Base-by-base conservation (phyloP, 306 rosid genomes). In the Trifolium pratense region DNA sequence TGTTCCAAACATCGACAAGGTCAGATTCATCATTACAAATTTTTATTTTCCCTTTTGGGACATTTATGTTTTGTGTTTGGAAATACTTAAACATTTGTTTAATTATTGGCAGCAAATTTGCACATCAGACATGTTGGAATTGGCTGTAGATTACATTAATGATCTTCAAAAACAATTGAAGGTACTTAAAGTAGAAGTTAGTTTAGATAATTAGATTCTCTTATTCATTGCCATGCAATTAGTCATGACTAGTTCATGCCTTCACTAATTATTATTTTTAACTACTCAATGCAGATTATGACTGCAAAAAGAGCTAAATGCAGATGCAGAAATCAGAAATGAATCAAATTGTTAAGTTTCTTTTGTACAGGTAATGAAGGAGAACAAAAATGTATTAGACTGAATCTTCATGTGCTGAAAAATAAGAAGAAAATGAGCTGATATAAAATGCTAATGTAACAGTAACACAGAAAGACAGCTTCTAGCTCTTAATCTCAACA, bases 1-100 rank as follows among this genome's bases (percentile, higher is more conserved):
- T 66, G 96, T 91, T 63, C 99, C 99, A 23, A 91, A 89, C 87
- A 91, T 89, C 91, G 97, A 94, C 74, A 94, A 94, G 97, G 99
- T 94, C 20, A 34, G 80, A 37, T 25, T 53, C 20, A 53, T 42
- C 16, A 42, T 29, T 1, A 14, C 53, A 52, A 5, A 40, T 7
- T 17, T 21, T 23, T 56, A 21, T 4, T 13, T 43, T 13, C 49
- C 46, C 16, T 13, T 51, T 31, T 8, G 46, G 60, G n/a, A 46
- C 18, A 42, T 31, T 49, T 6, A 37, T 42, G 8, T 9, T 18
- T 18, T 43, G n/a, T 34, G 42, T 16, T 23, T 63, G 52, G 59
- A 49, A 78, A 64, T 59, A 26, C 62, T 73, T 66, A 26, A 66
- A 16, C 23, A 42, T 74, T 62, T 62, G 34, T 40, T 39, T 21